Base-by-base conservation (phyloP, 2,329 filamentous ascomycete genomes). In the Pseudogymnoascus sp. region DNA sequence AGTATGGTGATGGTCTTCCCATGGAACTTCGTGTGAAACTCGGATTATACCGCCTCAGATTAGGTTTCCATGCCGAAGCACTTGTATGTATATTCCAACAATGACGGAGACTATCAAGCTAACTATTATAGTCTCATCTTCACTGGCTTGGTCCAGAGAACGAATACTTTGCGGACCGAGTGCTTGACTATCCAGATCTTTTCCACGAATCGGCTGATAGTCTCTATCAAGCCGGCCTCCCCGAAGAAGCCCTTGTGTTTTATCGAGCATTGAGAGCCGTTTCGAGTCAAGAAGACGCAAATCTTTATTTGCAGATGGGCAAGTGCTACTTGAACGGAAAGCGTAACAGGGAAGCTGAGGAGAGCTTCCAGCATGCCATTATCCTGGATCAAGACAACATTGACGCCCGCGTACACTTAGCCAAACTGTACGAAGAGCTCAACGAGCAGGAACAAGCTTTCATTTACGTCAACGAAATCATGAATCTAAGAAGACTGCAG, bases 11-110 rank as follows among this genome's bases (percentile, higher is more conserved):
- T 40, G 85, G 87, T 1, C 78, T 97, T 40, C 93, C 93, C 0
- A 74, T 93, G 4, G 92, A 97, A 68, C 79, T 99, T 44, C 87
- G 93, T 18, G 84, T 91, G 31, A 95, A 93, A 72, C 78, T 99
- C 66, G 93, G 90, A 3, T 78, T 93, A 3, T 93, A 91, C 72
- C 86, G 95, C n/a, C 77, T 96, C 37, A 87, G 85, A 63, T 78
- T 91, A 65, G 86, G 85, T 0, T 78, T 88, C 25, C 78, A 84
- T 21, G 78, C 84, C 12, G 93, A 97, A 77, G 92, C 91, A 16
- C 80, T 90, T 77, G 88, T 90, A 79, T 11, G 56, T 28, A 34
- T n/a, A 25, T 34, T 38, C 16, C 16, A 12, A 28, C 59, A 12
- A 59, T 61, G 10, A 21, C 5, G 28, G 3, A 8, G 8, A 12